Conservation (phyloP, 208 protist genomes). For the Angomonas ambiguus region DNA sequence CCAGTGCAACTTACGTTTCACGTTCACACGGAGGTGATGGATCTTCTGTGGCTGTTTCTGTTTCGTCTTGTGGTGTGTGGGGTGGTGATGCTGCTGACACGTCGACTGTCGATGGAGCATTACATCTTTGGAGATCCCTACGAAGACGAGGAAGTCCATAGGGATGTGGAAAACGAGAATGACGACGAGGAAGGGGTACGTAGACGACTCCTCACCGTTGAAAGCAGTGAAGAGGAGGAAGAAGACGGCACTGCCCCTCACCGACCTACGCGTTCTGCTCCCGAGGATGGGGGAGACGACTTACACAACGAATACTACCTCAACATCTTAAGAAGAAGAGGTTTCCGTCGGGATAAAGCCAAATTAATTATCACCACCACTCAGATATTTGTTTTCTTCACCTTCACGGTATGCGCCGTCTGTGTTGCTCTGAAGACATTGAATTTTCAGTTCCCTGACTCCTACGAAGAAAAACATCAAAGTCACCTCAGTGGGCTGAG, state of each 20-base stretch:
- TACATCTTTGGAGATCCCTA: neutral
- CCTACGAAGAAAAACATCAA: neutral
- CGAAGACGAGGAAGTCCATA: neutral
- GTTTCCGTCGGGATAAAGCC: constrained; percentile 23
- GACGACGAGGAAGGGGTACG: neutral
- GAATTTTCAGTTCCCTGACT: constrained; percentile 28
- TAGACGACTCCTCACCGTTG: neutral
- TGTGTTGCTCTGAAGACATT: constrained; percentile 39
- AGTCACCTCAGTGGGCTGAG: constrained; percentile 13
- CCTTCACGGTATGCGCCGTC: constrained; percentile 31
- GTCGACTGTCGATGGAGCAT: neutral
- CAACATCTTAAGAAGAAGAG: constrained; percentile 11
- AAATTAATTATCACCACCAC: constrained; percentile 18
- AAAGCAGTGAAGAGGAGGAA: too few species aligned
- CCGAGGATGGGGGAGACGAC: neutral
- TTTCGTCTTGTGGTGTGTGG: neutral
- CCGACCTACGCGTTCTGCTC: too few species aligned
- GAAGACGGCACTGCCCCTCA: too few species aligned
- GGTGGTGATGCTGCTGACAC: neutral
- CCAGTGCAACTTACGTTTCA: neutral
- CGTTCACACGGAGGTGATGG: neutral
- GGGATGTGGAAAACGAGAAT: too few species aligned
- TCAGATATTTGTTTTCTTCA: constrained; percentile 23
- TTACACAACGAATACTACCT: constrained; percentile 11
- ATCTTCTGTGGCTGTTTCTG: neutral